Evolutionary conservation across 1,139 yeast species (phyloP).

Genomic region (Hemisphaericaspora lyxosophila): DNA sequence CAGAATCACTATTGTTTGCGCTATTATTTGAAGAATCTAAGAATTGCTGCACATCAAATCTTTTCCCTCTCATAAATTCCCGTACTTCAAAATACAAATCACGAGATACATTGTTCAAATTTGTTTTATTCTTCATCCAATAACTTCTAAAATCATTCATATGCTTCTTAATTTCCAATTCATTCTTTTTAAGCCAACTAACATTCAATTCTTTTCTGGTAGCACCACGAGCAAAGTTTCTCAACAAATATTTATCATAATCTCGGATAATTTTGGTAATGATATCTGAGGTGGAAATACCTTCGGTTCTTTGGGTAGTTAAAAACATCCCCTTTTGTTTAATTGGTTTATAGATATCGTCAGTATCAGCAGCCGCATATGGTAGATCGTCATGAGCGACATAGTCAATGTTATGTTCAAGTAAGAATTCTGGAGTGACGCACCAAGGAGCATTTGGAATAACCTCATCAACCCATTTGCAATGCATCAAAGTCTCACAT

Average conservation of each 20-base stretch:
- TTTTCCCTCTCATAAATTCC: constrained; percentile 62
- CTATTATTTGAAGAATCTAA: constrained; percentile 21
- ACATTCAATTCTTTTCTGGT: constrained; percentile 94
- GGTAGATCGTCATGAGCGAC: constrained; percentile 98
- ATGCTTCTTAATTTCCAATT: constrained; percentile 88
- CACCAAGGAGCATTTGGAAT: constrained; percentile 95
- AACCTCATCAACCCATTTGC: constrained; percentile 97
- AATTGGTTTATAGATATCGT: constrained; percentile 90
- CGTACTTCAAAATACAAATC: constrained; percentile 83
- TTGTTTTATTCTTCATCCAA: constrained; percentile 72
- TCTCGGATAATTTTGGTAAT: constrained; percentile 93
- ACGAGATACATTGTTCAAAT: constrained; percentile 71
- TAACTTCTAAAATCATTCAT: constrained; percentile 82
- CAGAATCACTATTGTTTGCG: constrained; percentile 27
- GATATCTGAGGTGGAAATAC: constrained; percentile 92
- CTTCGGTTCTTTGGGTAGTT: constrained; percentile 95
- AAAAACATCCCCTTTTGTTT: constrained; percentile 88
- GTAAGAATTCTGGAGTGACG: constrained; percentile 78
- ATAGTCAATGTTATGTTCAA: constrained; percentile 81
- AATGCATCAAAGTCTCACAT: constrained; percentile 82
- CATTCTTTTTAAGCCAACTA: constrained; percentile 96
- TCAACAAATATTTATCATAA: constrained; percentile 93
- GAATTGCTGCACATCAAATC: constrained; percentile 38
- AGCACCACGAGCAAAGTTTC: constrained; percentile 97
- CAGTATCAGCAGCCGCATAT: constrained; percentile 81